Evolutionary conservation across 768 basidiomycete genomes (phyloP).

Genomic region (Symmetrospora coprosmae): DNA sequence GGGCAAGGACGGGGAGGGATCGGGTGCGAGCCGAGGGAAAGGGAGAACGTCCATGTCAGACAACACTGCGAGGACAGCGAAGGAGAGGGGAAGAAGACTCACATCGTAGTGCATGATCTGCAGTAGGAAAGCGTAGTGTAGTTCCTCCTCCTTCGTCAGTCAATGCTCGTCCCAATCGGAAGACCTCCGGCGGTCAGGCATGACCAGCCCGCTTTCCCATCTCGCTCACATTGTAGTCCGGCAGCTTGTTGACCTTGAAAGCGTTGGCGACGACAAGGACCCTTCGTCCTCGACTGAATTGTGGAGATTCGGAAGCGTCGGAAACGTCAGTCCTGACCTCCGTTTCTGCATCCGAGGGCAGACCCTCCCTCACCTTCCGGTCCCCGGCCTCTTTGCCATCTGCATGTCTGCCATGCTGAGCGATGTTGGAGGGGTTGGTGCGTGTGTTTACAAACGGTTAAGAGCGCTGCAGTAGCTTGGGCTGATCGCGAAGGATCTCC

Average conservation of each 20-base stretch:
- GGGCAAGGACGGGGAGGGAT: background rate
- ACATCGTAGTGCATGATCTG: conserved; percentile 22
- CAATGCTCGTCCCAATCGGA: too few relatives aligned
- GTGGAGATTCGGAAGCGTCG: too few relatives aligned
- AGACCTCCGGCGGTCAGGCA: too few relatives aligned
- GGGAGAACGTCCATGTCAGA: background rate
- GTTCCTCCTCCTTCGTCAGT: too few relatives aligned
- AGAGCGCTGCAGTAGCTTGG: too few relatives aligned
- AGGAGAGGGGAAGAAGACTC: background rate
- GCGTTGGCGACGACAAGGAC: conserved; percentile 17
- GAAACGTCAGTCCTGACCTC: too few relatives aligned
- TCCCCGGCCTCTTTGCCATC: background rate
- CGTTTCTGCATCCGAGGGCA: background rate
- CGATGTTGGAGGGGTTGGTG: too few relatives aligned
- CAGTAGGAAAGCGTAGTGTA: background rate
- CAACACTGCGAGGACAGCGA: background rate
- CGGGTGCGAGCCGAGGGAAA: background rate
- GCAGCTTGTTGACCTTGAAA: conserved; percentile 2
- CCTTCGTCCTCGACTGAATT: background rate
- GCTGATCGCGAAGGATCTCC: too few relatives aligned
- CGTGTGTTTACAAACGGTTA: too few relatives aligned
- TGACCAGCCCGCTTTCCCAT: too few relatives aligned
- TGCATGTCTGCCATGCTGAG: background rate
- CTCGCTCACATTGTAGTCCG: conserved; percentile 15
- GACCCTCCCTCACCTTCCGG: conserved; percentile 6